Evolutionary conservation across 768 basidiomycete genomes (phyloP).

Genomic region (Gymnopilus dilepis): DNA sequence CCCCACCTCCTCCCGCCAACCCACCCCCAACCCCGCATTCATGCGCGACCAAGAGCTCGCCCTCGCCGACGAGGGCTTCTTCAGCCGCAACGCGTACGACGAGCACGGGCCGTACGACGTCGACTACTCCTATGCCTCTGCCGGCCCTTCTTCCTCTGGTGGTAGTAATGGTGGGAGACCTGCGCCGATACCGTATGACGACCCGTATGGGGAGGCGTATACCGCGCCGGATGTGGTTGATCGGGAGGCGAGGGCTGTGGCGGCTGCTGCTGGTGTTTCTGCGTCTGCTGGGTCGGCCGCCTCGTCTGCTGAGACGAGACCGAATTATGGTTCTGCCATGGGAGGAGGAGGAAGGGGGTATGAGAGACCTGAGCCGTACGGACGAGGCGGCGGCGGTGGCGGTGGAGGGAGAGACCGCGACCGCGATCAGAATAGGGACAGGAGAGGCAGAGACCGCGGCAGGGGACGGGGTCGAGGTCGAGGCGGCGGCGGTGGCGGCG

Average conservation of each 20-base stretch:
- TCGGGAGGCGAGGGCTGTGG: slow-evolving; percentile 6
- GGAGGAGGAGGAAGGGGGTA: background rate
- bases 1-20: slow-evolving; percentile 56
- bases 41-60: slow-evolving; percentile 59
- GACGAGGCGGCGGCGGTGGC: slow-evolving; percentile 20
- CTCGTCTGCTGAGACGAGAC: background rate
- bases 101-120: slow-evolving; percentile 73
- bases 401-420: slow-evolving; percentile 47
- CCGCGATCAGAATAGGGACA: slow-evolving; percentile 37
- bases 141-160: slow-evolving; percentile 34
- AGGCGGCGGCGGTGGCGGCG: slow-evolving; percentile 26
- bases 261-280: background rate
- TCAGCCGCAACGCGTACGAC: slow-evolving; percentile 66
- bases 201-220: slow-evolving; percentile 67
- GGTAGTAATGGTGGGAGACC: too few relatives aligned
- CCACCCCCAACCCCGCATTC: slow-evolving; percentile 59
- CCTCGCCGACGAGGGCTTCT: slow-evolving; percentile 45
- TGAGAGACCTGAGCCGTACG: background rate
- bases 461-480: slow-evolving; percentile 35
- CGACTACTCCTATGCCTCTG: slow-evolving; percentile 53
- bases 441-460: too few relatives aligned
- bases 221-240: slow-evolving; percentile 32
- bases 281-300: background rate
- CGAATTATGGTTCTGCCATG: background rate
- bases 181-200: slow-evolving; percentile 76